phyloP scores from a whole-genome alignment of 2,329 filamentous ascomycete genomes.

The Ceratocystiopsis minuta region DNA sequence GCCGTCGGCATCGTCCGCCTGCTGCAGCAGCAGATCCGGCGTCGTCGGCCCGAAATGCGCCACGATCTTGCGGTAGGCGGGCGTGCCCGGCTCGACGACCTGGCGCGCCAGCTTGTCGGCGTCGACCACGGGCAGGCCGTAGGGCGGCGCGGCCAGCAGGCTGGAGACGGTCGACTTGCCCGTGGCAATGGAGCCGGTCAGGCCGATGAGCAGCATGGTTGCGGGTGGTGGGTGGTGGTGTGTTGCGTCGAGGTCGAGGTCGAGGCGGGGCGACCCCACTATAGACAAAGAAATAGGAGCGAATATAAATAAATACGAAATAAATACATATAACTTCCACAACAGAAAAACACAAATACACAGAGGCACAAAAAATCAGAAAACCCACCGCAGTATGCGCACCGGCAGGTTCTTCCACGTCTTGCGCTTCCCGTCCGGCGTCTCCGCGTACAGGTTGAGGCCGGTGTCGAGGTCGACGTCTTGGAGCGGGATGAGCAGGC shows the following conservation, averaged over 20 bases:
- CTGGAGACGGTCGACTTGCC: conserved; percentile 92
- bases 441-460: conserved; percentile 25
- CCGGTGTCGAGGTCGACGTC: conserved; percentile 47
- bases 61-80: conserved; percentile 69
- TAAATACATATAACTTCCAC: too few relatives aligned
- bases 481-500: conserved; percentile 34
- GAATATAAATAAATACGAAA: too few relatives aligned
- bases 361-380: conserved; percentile 14
- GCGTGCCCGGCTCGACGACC: conserved; percentile 82
- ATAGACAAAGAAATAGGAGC: too few relatives aligned
- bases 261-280: too few relatives aligned
- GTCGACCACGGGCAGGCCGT: conserved; percentile 81
- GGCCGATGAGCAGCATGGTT: conserved; percentile 81
- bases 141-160: conserved; percentile 61
- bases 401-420: conserved; percentile 19
- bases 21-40: conserved; percentile 61
- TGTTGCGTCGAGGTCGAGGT: too few relatives aligned
- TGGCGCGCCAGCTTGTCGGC: conserved; percentile 82
- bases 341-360: too few relatives aligned
- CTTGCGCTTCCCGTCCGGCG: conserved; percentile 13
- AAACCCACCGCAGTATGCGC: conserved; percentile 17
- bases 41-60: conserved; percentile 65
- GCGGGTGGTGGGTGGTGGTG: not conserved
- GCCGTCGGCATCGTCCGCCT: not conserved
- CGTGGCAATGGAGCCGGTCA: conserved; percentile 93